Evolutionary conservation across 208 protist genomes (phyloP), one percentile per base, ranked within the genome.

Genomic region (Trichomonas gallinae): DNA sequence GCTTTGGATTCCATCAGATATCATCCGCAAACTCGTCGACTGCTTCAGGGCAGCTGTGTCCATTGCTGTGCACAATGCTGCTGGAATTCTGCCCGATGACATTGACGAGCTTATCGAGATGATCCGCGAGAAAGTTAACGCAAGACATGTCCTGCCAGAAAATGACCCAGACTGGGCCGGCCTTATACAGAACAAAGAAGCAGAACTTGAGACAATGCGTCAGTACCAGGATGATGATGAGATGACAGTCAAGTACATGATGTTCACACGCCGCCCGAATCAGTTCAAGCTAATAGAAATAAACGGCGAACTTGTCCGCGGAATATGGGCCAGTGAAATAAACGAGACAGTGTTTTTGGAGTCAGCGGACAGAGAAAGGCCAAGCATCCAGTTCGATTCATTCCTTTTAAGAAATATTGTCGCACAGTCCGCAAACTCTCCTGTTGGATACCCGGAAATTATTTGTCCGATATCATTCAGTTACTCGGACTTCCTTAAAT

Each of bases 391-490:
- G 45, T 93, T 93, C 44, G 87, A 93, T 93, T n/a, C 26, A 42
- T 93, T 93, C 87, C n/a, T 44, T 2, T 15, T 93, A 0, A 93
- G 87, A 51, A 93, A 93, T 15, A 93, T 93, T 23, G 51, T 93
- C 51, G 11, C 87, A 17, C 87, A 93, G 38, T 93, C 87, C 9
- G 87, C 44, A 34, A 93, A 51, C 31, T 44, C 87, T 13, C 87
- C 87, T 51, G 44, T 38, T 23, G 87, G 87, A 8, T 93, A 93
- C 26, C 87, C 87, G 0, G 87, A 93, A 93, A 38, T 93, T 9
- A 58, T 93, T 38, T 93, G 87, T 51, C 87, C 87, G 44, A 44
- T 93, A 58, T 48, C 87, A 38, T 93, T 93, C 38, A 93, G 87
- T 38, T 93, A 85, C 42, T 36, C 81, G 21, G 58, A 72, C 26